Percentiles rank a stretch among this genome's conserved stretches.
These are phyloP conservation scores for Bruguiera gymnorhiza DNA, from an alignment of 345 rosid genomes.

Conservation along the genomic window DNA sequence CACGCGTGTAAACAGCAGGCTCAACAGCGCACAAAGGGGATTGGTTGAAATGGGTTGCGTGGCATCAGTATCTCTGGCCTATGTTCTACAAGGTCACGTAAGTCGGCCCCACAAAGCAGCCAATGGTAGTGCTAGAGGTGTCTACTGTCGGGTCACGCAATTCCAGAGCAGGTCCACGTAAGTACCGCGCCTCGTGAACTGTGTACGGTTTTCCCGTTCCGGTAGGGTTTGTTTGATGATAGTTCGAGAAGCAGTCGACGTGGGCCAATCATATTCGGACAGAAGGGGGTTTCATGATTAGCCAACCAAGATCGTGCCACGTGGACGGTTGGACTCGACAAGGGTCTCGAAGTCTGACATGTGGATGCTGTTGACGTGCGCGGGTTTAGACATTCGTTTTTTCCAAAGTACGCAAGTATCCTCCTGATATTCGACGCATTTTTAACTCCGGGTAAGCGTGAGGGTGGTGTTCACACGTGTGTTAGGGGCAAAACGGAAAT, in stretches of 20 bases:
- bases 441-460: too few relatives aligned
- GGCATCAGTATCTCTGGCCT: constrained; percentile 18
- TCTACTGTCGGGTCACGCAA: background rate
- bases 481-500: too few relatives aligned
- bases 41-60: constrained; percentile 35
- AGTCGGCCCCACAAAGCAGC: constrained; percentile 20
- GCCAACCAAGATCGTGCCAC: constrained; percentile 19
- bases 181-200: constrained; percentile 14
- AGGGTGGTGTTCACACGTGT: too few relatives aligned
- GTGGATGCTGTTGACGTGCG: constrained; percentile 7
- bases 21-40: constrained; percentile 28
- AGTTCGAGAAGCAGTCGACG: constrained; percentile 36
- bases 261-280: constrained; percentile 18
- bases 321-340: constrained; percentile 33
- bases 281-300: constrained; percentile 14
- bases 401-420: too few relatives aligned
- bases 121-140: constrained; percentile 28
- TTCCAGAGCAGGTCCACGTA: constrained; percentile 26
- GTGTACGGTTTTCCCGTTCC: background rate
- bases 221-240: background rate
- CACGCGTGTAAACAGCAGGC: constrained; percentile 34
- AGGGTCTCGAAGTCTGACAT: constrained; percentile 5
- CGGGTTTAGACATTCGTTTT: too few relatives aligned
- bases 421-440: too few relatives aligned
- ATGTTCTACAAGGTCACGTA: background rate